These are phyloP conservation scores for Neonectria magnoliae DNA, from an alignment of 2,329 filamentous ascomycete species.

Conservation along the genomic window DNA sequence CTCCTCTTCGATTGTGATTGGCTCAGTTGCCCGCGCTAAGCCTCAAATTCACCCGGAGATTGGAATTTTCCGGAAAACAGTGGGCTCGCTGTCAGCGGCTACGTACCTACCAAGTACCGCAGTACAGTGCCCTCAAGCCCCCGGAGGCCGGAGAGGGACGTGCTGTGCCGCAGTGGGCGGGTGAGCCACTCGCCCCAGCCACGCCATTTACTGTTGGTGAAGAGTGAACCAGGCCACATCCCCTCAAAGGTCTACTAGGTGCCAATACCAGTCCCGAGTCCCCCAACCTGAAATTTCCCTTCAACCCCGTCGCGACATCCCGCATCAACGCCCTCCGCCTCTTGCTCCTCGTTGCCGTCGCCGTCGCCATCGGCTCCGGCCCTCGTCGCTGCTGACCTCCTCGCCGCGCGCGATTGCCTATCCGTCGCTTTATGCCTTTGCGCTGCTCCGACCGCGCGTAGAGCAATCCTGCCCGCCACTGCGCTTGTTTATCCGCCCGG, in stretches of 20 bases:
- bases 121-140: not conserved
- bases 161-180: slow-evolving; percentile 14
- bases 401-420: slow-evolving; percentile 37
- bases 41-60: slow-evolving; percentile 10
- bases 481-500: slow-evolving; percentile 48
- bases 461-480: slow-evolving; percentile 41
- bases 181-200: slow-evolving; percentile 46
- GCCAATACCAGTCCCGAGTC: slow-evolving; percentile 43
- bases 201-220: slow-evolving; percentile 50
- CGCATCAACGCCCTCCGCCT: slow-evolving; percentile 34
- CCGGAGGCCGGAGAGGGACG: not conserved
- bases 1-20: not conserved
- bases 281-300: slow-evolving; percentile 35
- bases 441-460: slow-evolving; percentile 45
- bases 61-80: slow-evolving; percentile 18
- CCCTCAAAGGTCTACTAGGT: slow-evolving; percentile 39
- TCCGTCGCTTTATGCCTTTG: slow-evolving; percentile 43
- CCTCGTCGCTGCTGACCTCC: slow-evolving; percentile 39
- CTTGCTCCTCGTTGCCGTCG: slow-evolving; percentile 37
- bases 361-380: slow-evolving; percentile 37
- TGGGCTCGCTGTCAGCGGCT: not conserved
- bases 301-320: slow-evolving; percentile 41
- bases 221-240: slow-evolving; percentile 39
- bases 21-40: not conserved
- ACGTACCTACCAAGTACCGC: not conserved